phyloP scores from a whole-genome alignment of 805 yeast genomes.

The Suhomyces sp. region DNA sequence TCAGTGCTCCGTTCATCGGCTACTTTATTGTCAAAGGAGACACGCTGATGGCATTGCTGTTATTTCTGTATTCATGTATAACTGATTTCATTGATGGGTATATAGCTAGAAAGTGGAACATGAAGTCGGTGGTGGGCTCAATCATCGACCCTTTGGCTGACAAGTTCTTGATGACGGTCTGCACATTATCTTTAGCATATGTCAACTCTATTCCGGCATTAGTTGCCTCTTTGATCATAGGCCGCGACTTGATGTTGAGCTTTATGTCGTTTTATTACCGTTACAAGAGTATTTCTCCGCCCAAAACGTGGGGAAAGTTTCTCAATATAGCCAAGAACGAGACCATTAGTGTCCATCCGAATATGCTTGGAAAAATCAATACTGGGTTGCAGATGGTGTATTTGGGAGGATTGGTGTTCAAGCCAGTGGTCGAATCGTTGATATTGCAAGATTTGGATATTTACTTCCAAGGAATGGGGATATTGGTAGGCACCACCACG shows the following conservation, averaged over 20 bases:
- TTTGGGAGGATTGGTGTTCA: slow-evolving; percentile 50
- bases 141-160: slow-evolving; percentile 96
- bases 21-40: slow-evolving; percentile 67
- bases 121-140: slow-evolving; percentile 82
- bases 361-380: slow-evolving; percentile 79
- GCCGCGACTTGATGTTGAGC: slow-evolving; percentile 76
- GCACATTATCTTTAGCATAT: slow-evolving; percentile 74
- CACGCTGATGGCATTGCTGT: slow-evolving; percentile 58
- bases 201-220: slow-evolving; percentile 63
- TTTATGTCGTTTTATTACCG: slow-evolving; percentile 70
- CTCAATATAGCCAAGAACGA: slow-evolving; percentile 73
- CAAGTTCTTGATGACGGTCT: slow-evolving; percentile 80
- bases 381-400: slow-evolving; percentile 92
- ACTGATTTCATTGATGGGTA: slow-evolving; percentile 93
- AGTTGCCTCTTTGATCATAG: slow-evolving; percentile 69
- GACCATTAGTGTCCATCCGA: slow-evolving; percentile 86
- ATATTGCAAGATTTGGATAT: slow-evolving; percentile 13
- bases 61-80: slow-evolving; percentile 81
- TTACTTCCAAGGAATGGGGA: slow-evolving; percentile 25
- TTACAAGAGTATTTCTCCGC: slow-evolving; percentile 69
- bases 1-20: slow-evolving; percentile 82
- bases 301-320: slow-evolving; percentile 66
- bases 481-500: slow-evolving; percentile 55
- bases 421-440: slow-evolving; percentile 29
- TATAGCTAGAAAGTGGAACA: slow-evolving; percentile 76